These are phyloP conservation scores for Agapanthus africanus DNA, from an alignment of 106 monocot genomes.

Conservation along the genomic window DNA sequence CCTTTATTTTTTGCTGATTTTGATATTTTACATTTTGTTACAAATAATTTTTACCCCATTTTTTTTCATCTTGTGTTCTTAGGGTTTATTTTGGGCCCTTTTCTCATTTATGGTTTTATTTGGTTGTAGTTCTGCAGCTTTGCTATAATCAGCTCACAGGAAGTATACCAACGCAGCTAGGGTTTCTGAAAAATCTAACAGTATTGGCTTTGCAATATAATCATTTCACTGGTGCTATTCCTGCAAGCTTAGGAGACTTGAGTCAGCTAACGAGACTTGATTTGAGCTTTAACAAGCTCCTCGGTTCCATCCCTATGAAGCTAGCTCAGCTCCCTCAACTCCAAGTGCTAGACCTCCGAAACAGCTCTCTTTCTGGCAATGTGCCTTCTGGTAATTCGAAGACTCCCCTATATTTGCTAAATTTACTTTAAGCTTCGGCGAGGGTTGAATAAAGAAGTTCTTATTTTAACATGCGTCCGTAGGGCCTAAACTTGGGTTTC, in stretches of 20 bases:
- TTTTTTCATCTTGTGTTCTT: too few relatives aligned
- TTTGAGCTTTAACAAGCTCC: conserved; percentile 78
- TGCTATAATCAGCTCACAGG: conserved; percentile 76
- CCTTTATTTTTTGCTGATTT: neutral
- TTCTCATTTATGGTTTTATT: neutral
- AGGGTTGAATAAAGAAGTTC: too few relatives aligned
- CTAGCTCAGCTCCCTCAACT: conserved; percentile 41
- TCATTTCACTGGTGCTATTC: conserved; percentile 72
- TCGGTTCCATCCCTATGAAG: conserved; percentile 77
- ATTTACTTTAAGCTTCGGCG: too few relatives aligned
- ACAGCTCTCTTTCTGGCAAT: conserved; percentile 80
- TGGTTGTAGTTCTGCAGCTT: conserved; percentile 67
- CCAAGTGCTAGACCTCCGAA: conserved; percentile 47
- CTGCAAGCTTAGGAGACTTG: conserved; percentile 69
- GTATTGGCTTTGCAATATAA: conserved; percentile 79
- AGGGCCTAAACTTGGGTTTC: too few relatives aligned
- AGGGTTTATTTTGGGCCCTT: too few relatives aligned
- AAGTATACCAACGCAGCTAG: conserved; percentile 62
- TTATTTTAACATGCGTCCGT: too few relatives aligned
- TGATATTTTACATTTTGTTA: neutral
- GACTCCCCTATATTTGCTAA: too few relatives aligned
- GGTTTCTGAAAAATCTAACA: conserved; percentile 52
- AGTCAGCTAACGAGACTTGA: conserved; percentile 48
- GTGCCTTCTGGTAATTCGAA: conserved; percentile 73
- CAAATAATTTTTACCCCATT: too few relatives aligned